Evolutionary conservation across 2,329 filamentous ascomycete species (phyloP).

Genomic region (Aureobasidium subglaciale): DNA sequence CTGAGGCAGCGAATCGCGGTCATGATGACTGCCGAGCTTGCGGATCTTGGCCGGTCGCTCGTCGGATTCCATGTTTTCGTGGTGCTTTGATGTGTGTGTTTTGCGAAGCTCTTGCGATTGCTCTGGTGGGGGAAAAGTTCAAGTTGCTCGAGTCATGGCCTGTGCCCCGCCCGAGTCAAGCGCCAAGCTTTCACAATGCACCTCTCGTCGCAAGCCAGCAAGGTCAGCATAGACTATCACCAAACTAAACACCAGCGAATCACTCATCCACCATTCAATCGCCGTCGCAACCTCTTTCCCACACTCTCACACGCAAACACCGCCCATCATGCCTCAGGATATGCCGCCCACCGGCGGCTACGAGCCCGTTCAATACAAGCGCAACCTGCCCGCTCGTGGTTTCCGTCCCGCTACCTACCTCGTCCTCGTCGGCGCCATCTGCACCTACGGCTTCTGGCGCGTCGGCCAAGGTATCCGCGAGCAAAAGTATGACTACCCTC

Average conservation of each 20-base stretch:
- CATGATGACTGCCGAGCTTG: slow-evolving; percentile 41
- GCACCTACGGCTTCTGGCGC: slow-evolving; percentile 88
- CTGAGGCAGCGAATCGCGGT: slow-evolving; percentile 8
- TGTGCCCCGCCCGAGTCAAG: neutral
- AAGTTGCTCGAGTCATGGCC: neutral
- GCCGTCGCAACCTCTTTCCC: neutral
- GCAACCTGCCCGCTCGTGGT: slow-evolving; percentile 85
- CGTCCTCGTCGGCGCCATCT: slow-evolving; percentile 66
- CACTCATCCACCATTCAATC: neutral
- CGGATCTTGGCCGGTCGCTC: slow-evolving; percentile 50
- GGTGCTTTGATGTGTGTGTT: neutral
- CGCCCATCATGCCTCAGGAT: slow-evolving; percentile 81
- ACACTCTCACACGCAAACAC: slow-evolving; percentile 15
- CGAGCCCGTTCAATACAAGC: slow-evolving; percentile 94
- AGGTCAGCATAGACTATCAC: neutral
- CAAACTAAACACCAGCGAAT: neutral
- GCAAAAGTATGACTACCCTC: slow-evolving; percentile 65
- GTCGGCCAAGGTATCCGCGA: slow-evolving; percentile 77
- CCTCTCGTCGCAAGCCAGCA: neutral
- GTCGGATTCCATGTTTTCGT: slow-evolving; percentile 43
- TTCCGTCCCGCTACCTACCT: slow-evolving; percentile 80
- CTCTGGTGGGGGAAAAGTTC: neutral
- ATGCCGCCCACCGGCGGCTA: slow-evolving; percentile 95
- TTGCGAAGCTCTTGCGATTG: neutral
- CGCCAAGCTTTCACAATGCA: neutral